Conservation (phyloP, 1,284 basidiomycete genomes). For the Vanrija humicola region DNA sequence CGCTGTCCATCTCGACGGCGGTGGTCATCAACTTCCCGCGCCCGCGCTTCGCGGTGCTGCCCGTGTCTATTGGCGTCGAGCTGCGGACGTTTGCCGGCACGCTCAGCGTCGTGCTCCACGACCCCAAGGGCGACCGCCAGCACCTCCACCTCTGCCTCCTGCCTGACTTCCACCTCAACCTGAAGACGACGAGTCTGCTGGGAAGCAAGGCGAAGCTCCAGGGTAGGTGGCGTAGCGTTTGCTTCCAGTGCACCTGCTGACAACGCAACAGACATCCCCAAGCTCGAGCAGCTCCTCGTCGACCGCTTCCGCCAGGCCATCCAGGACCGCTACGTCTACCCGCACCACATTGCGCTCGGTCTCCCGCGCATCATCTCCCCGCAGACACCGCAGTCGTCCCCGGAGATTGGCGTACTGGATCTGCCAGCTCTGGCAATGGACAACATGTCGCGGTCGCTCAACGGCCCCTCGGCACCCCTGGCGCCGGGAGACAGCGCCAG, state of each 20-base stretch:
- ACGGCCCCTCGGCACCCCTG: slow-evolving; percentile 22
- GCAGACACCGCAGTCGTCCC: slow-evolving; percentile 17
- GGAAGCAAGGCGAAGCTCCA: slow-evolving; percentile 57
- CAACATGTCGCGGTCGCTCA: slow-evolving; percentile 29
- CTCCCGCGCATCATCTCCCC: slow-evolving; percentile 48
- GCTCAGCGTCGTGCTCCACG: slow-evolving; percentile 42
- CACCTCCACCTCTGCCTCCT: slow-evolving; percentile 54
- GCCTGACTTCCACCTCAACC: slow-evolving; percentile 56
- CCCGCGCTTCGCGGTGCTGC: slow-evolving; percentile 56
- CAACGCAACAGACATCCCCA: slow-evolving; percentile 53
- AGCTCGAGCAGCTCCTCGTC: slow-evolving; percentile 57
- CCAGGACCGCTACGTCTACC: slow-evolving; percentile 54
- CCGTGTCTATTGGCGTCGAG: slow-evolving; percentile 55
- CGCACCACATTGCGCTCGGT: slow-evolving; percentile 50
- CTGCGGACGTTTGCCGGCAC: slow-evolving; percentile 56
- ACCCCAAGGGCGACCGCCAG: slow-evolving; percentile 36
- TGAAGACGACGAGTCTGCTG: slow-evolving; percentile 54
- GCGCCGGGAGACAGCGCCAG: no score
- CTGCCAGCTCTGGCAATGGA: slow-evolving; percentile 25
- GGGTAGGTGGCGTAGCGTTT: slow-evolving; percentile 22
- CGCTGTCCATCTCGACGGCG: slow-evolving; percentile 55
- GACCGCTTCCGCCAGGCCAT: slow-evolving; percentile 53
- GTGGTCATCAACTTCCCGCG: slow-evolving; percentile 57
- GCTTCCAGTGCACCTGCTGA: neutral
- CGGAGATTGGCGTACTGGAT: slow-evolving; percentile 6